Conservation (phyloP, 306 rosid species). For the Hippophae rhamnoides region DNA sequence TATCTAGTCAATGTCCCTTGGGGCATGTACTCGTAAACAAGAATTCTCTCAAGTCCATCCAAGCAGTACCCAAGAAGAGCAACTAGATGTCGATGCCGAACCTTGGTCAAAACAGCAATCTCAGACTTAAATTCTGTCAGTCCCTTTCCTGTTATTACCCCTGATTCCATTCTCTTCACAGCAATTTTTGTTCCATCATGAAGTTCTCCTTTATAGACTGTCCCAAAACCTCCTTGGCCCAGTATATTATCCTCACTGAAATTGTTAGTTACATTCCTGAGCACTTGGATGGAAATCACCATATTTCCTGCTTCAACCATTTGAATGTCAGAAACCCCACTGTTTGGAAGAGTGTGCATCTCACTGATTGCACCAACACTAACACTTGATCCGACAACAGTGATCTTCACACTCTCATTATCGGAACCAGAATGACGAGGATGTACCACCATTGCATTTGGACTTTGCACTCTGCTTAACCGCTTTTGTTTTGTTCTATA, state of each 20-base stretch:
- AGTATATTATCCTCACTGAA: constrained; percentile 65
- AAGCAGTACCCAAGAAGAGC: constrained; percentile 88
- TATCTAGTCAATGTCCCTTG: constrained; percentile 82
- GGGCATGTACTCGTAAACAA: constrained; percentile 87
- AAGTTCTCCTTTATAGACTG: constrained; percentile 72
- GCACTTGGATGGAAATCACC: constrained; percentile 88
- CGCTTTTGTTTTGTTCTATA: constrained; percentile 56
- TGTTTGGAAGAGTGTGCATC: constrained; percentile 34
- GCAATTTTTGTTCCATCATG: constrained; percentile 87
- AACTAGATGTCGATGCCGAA: constrained; percentile 81
- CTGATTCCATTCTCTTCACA: constrained; percentile 82
- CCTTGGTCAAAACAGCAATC: constrained; percentile 83
- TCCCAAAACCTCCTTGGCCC: constrained; percentile 84
- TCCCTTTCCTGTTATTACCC: constrained; percentile 74
- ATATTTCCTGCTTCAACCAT: constrained; percentile 90
- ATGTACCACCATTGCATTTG: constrained; percentile 61
- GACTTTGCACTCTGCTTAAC: constrained; percentile 78
- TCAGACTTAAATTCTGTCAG: constrained; percentile 70
- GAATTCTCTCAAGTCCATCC: constrained; percentile 84
- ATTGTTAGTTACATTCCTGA: constrained; percentile 59
- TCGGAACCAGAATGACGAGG: constrained; percentile 84
- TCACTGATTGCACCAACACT: constrained; percentile 69
- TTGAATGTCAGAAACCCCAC: constrained; percentile 66
- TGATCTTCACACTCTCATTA: constrained; percentile 76
- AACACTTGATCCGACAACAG: constrained; percentile 83